Base-by-base conservation (phyloP, 2,329 filamentous ascomycete genomes). In the Hyphodiscus sp. region DNA sequence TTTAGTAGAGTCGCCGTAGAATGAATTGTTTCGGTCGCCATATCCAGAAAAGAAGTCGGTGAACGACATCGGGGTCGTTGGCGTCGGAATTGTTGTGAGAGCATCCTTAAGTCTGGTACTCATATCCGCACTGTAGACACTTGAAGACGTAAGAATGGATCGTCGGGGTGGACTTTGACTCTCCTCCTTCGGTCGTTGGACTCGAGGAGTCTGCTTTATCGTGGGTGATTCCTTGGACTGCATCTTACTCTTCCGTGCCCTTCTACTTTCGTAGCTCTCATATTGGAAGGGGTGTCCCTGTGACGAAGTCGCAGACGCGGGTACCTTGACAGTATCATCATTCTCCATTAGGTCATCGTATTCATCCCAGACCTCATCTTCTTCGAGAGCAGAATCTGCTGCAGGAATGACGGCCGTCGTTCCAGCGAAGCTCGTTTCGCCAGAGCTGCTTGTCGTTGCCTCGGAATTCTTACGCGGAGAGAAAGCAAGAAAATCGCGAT, bases 351-450 rank as follows among this genome's bases (percentile, higher is more conserved):
- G 74, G 63, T 96, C 92, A 60, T 97, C 85, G 66, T 95, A 96
- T 70, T 97, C 92, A 55, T 91, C 85, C 92, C 92, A 97, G 1
- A 96, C 80, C 66, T 96, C 92, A 63, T 96, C 92, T 60, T 95
- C 88, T 70, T 95, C 92, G 49, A 85, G 77, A 0, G 82, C 84
- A 3, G 83, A 81, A 45, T 75, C 76, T 1, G 81, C 75, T 2
- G 75, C 72, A 0, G 87, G 86, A 20, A 87, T 74, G 2, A 89
- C 71, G 7, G 87, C 85, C 16, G 83, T 87, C 2, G 84, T 81
- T 6, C 79, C 79, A 13, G 77, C 76, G 58, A 79, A 83, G 52
- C 79, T 82, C 49, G 77, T 73, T 15, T 55, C 53, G 0, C 81
- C 82, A 1, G 87, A 89, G 62, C 81, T 88, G 18, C 76, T 81